Base-by-base conservation (phyloP, 345 rosid species). In the Cardamine resedifolia region DNA sequence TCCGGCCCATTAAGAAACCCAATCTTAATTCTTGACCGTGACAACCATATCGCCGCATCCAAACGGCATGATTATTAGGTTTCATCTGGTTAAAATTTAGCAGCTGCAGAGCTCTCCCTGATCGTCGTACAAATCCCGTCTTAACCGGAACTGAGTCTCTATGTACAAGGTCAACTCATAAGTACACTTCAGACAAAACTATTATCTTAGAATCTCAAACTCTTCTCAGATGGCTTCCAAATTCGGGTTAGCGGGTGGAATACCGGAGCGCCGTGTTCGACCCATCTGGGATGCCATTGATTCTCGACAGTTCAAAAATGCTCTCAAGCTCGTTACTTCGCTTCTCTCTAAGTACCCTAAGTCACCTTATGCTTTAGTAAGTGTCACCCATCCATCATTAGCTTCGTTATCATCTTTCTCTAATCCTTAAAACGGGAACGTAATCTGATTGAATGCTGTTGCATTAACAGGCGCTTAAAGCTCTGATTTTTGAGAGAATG, bases 211-310 rank as follows among this genome's bases (percentile, higher is more conserved):
- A 53, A 47, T 7, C 10, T 34, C 34, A n/a, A 12, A 7, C 34
- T 36, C 27, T 44, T 57, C 45, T 36, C 30, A 14, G 64, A 91
- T 95, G 99, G 85, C 99, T 26, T 91, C 99, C 31, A 95, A 90
- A 82, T 85, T 90, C 75, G 98, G 97, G 1, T 76, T 88, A 34
- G 96, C 98, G 28, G 98, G 96, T 24, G 99, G 99, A 53, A 87
- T 95, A 34, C 99, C 99, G 84, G 99, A 95, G 89, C 96, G 99
- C 18, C 90, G 96, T 41, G 92, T 95, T 43, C 92, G 98, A 28
- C 96, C 97, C 26, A 84, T 95, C 45, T 90, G 98, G 98, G 99
- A 95, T 73, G 97, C 99, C 26, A 84, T 95, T 62, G 98, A 95
- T 79, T 90, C 99, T 33, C 97, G 99, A 8, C 99, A 95, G 81